Conservation (phyloP, 441 rosid species). For the Macaranga tanarius region DNA sequence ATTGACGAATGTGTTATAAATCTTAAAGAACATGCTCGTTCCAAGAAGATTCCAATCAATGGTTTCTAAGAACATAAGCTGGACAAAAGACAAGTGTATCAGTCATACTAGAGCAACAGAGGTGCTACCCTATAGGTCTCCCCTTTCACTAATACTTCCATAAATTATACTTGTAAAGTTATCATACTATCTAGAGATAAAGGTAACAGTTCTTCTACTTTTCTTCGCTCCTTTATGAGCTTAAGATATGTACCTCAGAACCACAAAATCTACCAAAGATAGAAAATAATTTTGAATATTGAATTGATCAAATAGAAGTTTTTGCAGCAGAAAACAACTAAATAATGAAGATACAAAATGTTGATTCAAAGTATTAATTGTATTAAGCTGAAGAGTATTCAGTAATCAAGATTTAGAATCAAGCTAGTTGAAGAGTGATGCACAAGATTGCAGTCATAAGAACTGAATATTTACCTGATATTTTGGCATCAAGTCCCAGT, state of each 20-base stretch:
- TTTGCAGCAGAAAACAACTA: no score
- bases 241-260: neutral
- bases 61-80: neutral
- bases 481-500: slow-evolving; percentile 88
- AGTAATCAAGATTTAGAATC: neutral
- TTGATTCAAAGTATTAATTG: neutral
- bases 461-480: slow-evolving; percentile 63
- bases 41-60: neutral
- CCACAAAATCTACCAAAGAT: neutral
- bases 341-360: neutral
- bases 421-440: slow-evolving; percentile 5
- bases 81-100: neutral
- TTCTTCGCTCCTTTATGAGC: neutral
- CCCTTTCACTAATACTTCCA: neutral
- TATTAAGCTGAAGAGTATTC: slow-evolving; percentile 4
- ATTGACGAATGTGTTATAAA: neutral
- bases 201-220: neutral
- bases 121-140: neutral
- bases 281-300: neutral
- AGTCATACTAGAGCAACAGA: neutral
- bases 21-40: neutral
- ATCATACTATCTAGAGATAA: neutral
- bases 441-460: slow-evolving; percentile 13
- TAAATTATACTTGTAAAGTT: neutral
- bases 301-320: neutral